Evolutionary conservation across 192 early-diverging fungal species (phyloP), one percentile per base, ranked within the genome.

Genomic region (Linnemannia exigua): DNA sequence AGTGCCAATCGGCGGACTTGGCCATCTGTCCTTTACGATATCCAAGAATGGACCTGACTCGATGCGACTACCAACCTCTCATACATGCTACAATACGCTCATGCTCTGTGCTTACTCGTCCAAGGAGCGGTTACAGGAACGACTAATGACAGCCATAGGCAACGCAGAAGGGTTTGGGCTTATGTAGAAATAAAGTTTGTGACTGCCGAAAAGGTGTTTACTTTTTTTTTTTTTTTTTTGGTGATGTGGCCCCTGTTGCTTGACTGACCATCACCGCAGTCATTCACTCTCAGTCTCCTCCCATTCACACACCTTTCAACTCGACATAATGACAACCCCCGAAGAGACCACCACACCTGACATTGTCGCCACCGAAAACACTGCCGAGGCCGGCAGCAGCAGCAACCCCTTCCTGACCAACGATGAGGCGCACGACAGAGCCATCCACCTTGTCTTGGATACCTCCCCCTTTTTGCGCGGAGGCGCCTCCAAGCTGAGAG

Each of bases 61-160:
- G 41, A 95, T 95, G 74, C 93, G 97, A 35, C 83, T 99, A 63
- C 97, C 97, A 16, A 97, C 96, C 4, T 95, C 97, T 9, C 97
- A 98, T 77, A 99, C 97, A 0, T 99, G 97, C 88, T 98, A 95
- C 81, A 98, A 98, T 87, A 95, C 96, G 15, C 88, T 99, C 54
- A 91, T 97, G 71, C 88, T 99, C 6, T 95, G 93, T 46, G 96
- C 97, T 48, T 98, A 98, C 82, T 87, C 92, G 9, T 88, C 91
- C 35, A 93, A 96, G 70, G 95, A 95, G 48, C 94, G 96, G 87
- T 88, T 99, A 16, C 88, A 92, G 44, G 94, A 95, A 51, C 89
- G 96, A 33, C 82, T 99, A 25, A 81, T 93, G 74, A 96, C 92
- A 2, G 96, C 96, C 28, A 94, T 98, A 67, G 91, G 91, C 74